Evolutionary conservation across 495 filamentous ascomycete genomes (phyloP).

Genomic region (Neurospora terricola): DNA sequence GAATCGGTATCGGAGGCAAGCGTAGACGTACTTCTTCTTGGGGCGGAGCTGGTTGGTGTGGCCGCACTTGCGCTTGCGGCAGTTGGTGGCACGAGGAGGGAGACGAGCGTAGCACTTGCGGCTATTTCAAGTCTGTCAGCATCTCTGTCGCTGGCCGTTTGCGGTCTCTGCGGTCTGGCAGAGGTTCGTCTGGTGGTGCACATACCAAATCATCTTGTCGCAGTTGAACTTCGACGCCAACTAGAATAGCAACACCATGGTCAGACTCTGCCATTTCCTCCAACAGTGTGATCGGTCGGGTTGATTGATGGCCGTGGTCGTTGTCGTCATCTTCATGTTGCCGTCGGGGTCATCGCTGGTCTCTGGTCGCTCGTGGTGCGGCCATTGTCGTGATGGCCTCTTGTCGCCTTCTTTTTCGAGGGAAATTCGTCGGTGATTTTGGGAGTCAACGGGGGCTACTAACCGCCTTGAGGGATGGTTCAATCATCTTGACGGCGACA

Average conservation of each 20-base stretch:
- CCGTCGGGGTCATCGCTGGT: background rate
- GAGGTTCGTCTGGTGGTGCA: background rate
- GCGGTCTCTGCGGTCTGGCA: background rate
- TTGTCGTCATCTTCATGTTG: background rate
- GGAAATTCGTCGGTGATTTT: background rate
- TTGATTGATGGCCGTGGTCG: background rate
- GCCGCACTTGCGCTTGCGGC: slow-evolving; percentile 99
- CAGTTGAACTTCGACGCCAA: slow-evolving; percentile 98
- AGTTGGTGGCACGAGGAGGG: slow-evolving; percentile 97
- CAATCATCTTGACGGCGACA: background rate
- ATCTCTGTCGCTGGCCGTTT: background rate
- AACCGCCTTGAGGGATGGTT: background rate
- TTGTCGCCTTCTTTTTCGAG: background rate
- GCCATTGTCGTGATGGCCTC: background rate
- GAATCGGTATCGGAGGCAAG: background rate
- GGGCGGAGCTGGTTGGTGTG: slow-evolving; percentile 99
- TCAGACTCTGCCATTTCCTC: background rate
- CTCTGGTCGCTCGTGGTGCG: background rate
- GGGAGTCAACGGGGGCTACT: background rate
- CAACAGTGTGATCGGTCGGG: background rate
- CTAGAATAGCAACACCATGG: background rate
- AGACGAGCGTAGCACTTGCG: slow-evolving; percentile 99
- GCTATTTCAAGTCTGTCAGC: slow-evolving; percentile 12
- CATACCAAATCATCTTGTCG: slow-evolving; percentile 91
- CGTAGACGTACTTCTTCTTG: slow-evolving; percentile 77